Conservation (phyloP, 1,284 basidiomycete genomes). For the Stygiomarasmius scandens region DNA sequence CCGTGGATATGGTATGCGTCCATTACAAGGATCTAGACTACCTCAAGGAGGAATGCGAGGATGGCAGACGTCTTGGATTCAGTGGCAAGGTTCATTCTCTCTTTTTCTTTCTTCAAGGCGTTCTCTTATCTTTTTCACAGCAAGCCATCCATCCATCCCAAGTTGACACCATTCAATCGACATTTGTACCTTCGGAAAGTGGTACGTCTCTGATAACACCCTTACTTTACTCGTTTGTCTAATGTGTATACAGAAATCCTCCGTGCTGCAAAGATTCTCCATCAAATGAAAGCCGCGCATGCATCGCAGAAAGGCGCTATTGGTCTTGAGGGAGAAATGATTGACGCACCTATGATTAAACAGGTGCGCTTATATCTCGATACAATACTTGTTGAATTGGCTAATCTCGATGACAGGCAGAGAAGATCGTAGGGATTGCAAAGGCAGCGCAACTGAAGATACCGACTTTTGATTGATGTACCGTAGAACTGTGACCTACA, state of each 20-base stretch:
- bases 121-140: slow-evolving; percentile 39
- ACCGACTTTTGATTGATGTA: slow-evolving; percentile 36
- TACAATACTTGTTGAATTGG: slow-evolving; percentile 21
- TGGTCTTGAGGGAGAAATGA: slow-evolving; percentile 78
- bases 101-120: background rate
- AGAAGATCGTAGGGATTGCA: slow-evolving; percentile 66
- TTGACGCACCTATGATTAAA: slow-evolving; percentile 91
- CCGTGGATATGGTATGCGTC: slow-evolving; percentile 94
- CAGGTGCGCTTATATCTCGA: slow-evolving; percentile 51
- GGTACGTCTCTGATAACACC: slow-evolving; percentile 53
- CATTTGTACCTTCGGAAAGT: slow-evolving; percentile 76
- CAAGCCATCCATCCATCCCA: slow-evolving; percentile 96
- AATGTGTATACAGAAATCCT: slow-evolving; percentile 69
- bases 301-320: slow-evolving; percentile 43
- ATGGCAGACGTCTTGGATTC: slow-evolving; percentile 80
- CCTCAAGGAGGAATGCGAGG: slow-evolving; percentile 76
- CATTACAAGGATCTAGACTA: slow-evolving; percentile 81
- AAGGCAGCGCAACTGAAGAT: slow-evolving; percentile 65
- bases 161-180: slow-evolving; percentile 76
- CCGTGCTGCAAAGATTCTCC: slow-evolving; percentile 76
- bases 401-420: slow-evolving; percentile 50
- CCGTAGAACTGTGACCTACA: background rate
- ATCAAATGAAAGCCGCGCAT: slow-evolving; percentile 63
- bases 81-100: slow-evolving; percentile 70
- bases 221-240: slow-evolving; percentile 1